These are phyloP conservation scores for Eremochloa ophiuroides DNA, from an alignment of 176 grass and related monocot species.

Conservation along the genomic window DNA sequence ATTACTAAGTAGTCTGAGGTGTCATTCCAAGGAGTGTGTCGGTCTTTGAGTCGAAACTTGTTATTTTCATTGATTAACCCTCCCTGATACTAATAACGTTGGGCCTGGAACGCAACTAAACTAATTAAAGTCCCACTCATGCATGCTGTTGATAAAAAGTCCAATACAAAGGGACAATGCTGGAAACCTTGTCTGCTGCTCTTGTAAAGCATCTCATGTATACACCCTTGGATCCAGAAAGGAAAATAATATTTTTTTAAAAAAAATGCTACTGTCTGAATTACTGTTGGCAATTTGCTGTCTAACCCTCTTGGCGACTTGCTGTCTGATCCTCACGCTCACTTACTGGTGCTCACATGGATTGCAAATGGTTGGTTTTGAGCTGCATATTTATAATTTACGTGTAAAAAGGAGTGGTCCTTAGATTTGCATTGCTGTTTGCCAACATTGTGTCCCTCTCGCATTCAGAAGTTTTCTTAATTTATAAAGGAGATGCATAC, in stretches of 20 bases:
- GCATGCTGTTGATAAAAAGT: constrained; percentile 19
- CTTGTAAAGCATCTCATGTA: constrained; percentile 2
- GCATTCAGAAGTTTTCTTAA: not conserved
- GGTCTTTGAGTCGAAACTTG: not conserved
- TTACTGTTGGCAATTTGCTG: not conserved
- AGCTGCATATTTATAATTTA: not conserved
- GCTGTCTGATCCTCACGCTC: not conserved
- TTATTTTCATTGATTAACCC: not conserved
- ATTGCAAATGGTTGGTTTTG: not conserved
- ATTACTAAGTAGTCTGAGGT: constrained; percentile 2
- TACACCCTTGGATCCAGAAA: not conserved
- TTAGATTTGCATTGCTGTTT: constrained; percentile 23
- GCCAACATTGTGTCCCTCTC: constrained; percentile 1
- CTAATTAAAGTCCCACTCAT: constrained; percentile 3
- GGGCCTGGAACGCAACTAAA: constrained; percentile 15
- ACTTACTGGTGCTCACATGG: not conserved
- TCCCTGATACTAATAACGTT: constrained; percentile 6
- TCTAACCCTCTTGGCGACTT: not conserved
- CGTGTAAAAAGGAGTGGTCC: constrained; percentile 1
- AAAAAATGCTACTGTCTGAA: not conserved
- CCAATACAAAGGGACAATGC: not conserved
- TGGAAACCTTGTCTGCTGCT: not conserved
- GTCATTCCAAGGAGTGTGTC: not conserved
- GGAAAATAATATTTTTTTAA: not conserved
- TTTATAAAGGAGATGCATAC: not conserved